These are phyloP conservation scores for Cucurbitaria berberidis DNA, from an alignment of 2,329 filamentous ascomycete genomes.

Conservation along the genomic window DNA sequence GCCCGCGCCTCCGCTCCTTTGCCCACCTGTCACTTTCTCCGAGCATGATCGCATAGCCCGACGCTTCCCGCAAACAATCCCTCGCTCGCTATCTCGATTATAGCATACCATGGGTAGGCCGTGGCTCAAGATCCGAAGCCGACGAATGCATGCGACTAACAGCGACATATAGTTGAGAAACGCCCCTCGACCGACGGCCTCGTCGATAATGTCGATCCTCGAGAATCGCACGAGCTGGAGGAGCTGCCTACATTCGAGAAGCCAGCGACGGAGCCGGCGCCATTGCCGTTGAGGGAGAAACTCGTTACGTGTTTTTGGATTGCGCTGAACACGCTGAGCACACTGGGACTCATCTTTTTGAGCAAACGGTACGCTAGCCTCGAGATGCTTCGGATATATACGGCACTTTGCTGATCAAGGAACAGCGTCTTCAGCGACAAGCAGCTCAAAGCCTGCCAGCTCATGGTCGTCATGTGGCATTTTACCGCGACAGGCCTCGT, in stretches of 20 bases:
- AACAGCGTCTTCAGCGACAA: constrained; percentile 53
- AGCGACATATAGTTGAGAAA: constrained; percentile 41
- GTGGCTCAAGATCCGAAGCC: not conserved
- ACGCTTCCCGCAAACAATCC: constrained; percentile 16
- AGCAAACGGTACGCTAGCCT: constrained; percentile 50
- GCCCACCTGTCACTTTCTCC: constrained; percentile 17
- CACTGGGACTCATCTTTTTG: constrained; percentile 53
- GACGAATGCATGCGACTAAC: constrained; percentile 25
- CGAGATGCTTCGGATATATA: not conserved
- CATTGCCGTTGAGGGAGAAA: constrained; percentile 45
- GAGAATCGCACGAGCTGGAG: constrained; percentile 41
- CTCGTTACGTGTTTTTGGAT: constrained; percentile 51
- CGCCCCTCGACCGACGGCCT: constrained; percentile 47
- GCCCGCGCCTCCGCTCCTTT: constrained; percentile 21
- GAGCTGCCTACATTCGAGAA: constrained; percentile 47
- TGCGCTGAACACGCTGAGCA: constrained; percentile 52
- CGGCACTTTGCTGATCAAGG: constrained; percentile 25
- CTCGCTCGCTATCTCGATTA: constrained; percentile 31
- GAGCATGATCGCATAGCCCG: constrained; percentile 38
- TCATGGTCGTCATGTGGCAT: constrained; percentile 58
- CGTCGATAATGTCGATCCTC: constrained; percentile 47
- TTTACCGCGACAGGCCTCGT: constrained; percentile 54
- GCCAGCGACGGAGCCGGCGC: constrained; percentile 25
- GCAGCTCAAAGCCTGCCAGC: constrained; percentile 53
- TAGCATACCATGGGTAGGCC: constrained; percentile 37